Percentiles rank a stretch among this genome's conserved stretches.
Conservation (phyloP, 2,329 filamentous ascomycete genomes). For the Aurifilum marmelostoma region DNA sequence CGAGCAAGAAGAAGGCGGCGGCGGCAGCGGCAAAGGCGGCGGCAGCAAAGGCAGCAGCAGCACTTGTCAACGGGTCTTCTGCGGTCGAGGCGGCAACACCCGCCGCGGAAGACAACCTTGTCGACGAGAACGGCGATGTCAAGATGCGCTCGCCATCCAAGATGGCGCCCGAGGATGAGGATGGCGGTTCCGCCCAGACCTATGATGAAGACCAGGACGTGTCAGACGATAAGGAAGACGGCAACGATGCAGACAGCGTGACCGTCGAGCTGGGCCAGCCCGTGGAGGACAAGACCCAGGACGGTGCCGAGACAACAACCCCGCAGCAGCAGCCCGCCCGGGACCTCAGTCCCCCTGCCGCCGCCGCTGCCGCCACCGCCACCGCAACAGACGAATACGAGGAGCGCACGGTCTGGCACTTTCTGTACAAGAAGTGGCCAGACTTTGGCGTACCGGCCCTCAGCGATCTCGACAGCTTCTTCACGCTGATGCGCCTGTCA, state of each 20-base stretch:
- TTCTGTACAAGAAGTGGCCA: slow-evolving; percentile 86
- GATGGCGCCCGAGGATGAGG: background rate
- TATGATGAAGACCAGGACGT: background rate
- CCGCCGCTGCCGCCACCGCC: background rate
- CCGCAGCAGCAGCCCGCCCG: background rate
- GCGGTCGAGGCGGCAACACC: slow-evolving; percentile 4
- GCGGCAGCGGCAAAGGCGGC: too few species aligned
- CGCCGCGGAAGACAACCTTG: background rate
- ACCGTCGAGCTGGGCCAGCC: slow-evolving; percentile 14
- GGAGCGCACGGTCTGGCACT: slow-evolving; percentile 75
- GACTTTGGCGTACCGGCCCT: slow-evolving; percentile 82
- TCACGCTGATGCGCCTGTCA: slow-evolving; percentile 71
- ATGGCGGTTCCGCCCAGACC: background rate
- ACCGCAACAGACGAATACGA: slow-evolving; percentile 39
- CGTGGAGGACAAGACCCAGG: background rate
- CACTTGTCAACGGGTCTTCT: slow-evolving; percentile 4
- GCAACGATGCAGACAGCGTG: slow-evolving; percentile 13
- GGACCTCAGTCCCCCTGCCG: background rate
- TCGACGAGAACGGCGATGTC: slow-evolving; percentile 28
- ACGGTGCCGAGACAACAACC: background rate
- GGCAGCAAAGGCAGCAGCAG: background rate
- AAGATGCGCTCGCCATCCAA: slow-evolving; percentile 30
- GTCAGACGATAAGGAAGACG: background rate
- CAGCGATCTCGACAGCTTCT: slow-evolving; percentile 68
- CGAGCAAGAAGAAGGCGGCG: slow-evolving; percentile 28